Evolutionary conservation across 2,329 filamentous ascomycete genomes (phyloP).

Genomic region (Madurella fahalii): DNA sequence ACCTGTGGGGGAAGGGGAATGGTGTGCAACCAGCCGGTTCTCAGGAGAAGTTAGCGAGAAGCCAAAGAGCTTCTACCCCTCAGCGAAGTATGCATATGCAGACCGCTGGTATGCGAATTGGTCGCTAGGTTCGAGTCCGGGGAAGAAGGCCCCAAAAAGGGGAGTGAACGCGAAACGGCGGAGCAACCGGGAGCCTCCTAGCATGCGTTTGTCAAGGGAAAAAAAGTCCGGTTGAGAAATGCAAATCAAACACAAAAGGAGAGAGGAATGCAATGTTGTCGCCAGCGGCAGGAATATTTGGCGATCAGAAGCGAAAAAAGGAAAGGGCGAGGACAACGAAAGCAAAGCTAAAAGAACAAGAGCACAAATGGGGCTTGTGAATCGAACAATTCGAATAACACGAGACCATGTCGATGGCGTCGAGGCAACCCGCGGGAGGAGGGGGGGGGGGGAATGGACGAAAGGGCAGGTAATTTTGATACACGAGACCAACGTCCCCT

Average conservation of each 20-base stretch:
- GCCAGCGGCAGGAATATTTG: background rate
- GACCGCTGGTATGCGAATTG: background rate
- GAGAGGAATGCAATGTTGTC: background rate
- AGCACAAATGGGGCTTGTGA: background rate
- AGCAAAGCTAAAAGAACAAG: background rate
- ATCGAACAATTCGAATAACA: conserved; percentile 4
- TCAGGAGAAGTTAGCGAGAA: background rate
- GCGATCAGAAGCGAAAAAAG: background rate
- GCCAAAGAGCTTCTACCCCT: conserved; percentile 1
- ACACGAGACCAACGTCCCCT: background rate
- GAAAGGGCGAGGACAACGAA: conserved; percentile 6
- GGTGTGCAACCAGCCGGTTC: background rate
- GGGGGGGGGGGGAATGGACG: background rate
- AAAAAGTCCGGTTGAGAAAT: background rate
- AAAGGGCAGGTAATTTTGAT: conserved; percentile 4
- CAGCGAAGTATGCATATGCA: background rate
- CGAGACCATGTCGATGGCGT: conserved; percentile 2
- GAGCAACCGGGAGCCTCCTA: background rate
- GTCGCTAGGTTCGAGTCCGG: background rate
- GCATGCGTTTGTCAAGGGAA: background rate
- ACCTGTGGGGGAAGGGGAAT: background rate
- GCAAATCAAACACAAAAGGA: background rate
- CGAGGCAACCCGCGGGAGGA: background rate
- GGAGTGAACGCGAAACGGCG: background rate
- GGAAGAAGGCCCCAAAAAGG: background rate